Base-by-base conservation (phyloP, 2,329 filamentous ascomycete genomes). In the Ascochyta koolunga region DNA sequence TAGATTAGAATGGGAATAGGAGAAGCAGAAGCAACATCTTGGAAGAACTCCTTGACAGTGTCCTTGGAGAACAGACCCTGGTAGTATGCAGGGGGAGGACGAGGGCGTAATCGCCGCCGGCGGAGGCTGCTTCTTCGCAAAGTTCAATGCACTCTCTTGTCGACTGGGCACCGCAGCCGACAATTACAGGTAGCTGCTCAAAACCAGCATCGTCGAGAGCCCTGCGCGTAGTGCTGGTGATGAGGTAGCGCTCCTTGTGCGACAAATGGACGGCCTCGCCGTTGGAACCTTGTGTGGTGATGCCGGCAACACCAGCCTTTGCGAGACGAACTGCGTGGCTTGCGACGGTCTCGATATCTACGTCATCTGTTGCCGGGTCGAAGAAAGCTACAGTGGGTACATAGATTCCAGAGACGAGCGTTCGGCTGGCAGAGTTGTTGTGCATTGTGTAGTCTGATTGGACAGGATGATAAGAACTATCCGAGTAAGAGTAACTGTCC, bases 211-310 rank as follows among this genome's bases (percentile, higher is more conserved):
- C 79, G 69, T 90, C 83, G 38, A 93, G 80, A 13, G 89, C 88
- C 57, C 83, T 81, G 35, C 90, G 86, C 1, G 89, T 92, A 29
- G 87, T 85, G 44, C 78, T 78, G 6, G 88, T 92, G 64, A 93
- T 85, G 45, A 84, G 77, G 41, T 83, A 82, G 54, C 89, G 85
- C 76, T 93, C 90, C 21, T 82, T 78, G 64, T 87, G 87, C 37
- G 86, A 86, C 29, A 93, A 82, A 68, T 92, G 89, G 11, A 92
- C 89, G 7, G 90, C 89, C 78, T 95, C 90, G 65, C 90, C 90
- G 69, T 93, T 93, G 69, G 88, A 91, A 40, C 90, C 90, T 72
- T 92, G 89, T 10, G 88, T 90, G 42, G 89, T 88, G 40, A 93
- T 81, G 18, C 89, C 89, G 15, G 87, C 83, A 36, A 93, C 84